Percentiles rank a stretch among this genome's conserved stretches.
Conservation (phyloP, 2,329 filamentous ascomycete species). For the Lasiodiplodia theobromae region DNA sequence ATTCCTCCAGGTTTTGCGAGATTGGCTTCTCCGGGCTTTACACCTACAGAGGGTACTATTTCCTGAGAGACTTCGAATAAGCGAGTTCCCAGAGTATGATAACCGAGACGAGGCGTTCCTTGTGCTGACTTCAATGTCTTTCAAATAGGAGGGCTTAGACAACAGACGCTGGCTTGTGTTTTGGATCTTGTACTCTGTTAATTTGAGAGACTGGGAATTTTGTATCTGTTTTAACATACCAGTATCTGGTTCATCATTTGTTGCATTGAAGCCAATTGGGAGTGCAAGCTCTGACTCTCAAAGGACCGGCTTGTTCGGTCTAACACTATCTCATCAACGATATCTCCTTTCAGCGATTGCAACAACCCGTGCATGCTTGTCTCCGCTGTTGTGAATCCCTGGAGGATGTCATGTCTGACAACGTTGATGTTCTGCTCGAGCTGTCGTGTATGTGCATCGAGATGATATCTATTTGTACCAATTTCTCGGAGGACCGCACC, state of each 20-base stretch:
- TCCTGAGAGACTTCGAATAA: neutral
- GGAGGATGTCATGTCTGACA: neutral
- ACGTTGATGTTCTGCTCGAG: neutral
- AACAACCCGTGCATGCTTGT: neutral
- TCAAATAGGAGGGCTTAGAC: neutral
- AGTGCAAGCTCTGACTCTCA: neutral
- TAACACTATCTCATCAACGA: neutral
- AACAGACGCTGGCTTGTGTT: neutral
- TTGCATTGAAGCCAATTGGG: neutral
- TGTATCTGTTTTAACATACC: neutral
- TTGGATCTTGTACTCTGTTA: neutral
- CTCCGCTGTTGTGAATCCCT: neutral
- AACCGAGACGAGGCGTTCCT: neutral
- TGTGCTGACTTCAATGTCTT: neutral
- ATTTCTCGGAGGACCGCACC: neutral
- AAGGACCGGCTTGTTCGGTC: neutral
- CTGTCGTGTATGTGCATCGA: neutral
- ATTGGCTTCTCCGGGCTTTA: neutral
- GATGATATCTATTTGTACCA: neutral
- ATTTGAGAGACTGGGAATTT: accelerated
- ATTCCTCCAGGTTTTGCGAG: neutral
- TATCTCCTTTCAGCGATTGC: neutral
- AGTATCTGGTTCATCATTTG: neutral
- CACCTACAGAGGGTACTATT: neutral
- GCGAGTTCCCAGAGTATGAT: neutral